Base-by-base conservation (phyloP, 495 filamentous ascomycete genomes). In the Neurospora cerealis region DNA sequence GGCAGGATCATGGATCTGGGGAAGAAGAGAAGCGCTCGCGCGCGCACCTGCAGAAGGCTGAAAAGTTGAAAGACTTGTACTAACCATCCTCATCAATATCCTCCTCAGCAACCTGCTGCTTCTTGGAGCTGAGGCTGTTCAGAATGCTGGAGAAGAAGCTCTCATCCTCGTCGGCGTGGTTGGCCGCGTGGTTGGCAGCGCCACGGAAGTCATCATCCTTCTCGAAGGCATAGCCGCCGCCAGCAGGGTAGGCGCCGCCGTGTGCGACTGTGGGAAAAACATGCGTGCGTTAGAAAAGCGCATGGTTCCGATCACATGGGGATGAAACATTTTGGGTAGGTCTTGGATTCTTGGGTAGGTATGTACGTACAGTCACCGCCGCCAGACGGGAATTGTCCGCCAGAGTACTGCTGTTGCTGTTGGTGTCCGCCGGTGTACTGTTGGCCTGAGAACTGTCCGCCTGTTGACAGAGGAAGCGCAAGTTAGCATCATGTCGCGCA, bases 31-130 rank as follows among this genome's bases (percentile, higher is more conserved):
- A 28, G 38, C 41, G 41, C 17, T 15, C 41, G 15, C 41, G 17
- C 4, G 39, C 39, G 39, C 32, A 34, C 32, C 32, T 2, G 32
- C 32, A 34, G 32, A 34, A 34, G 32, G 32, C 32, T 34, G 32
- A 3, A n/a, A n/a, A 44, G 7, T 5, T 44, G 42, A 15, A 41
- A 32, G 10, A 32, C 17, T 4, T 28, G 48, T 17, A 17, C 80
- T 48, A 5, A 85, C 85, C 80, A 39, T 90, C 85, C 78, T 92
- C 90, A 74, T 92, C 86, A 37, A 91, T 75, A n/a, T 87, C 84
- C 46, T 89, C 86, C 37, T 87, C 78, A 8, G 81, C 80, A 21
- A 89, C 79, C 36, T 81, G 71, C 34, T 84, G 78, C 81, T 86
- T 87, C 77, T 86, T 87, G 75, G 85, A 77, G 17, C 81, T 79